These are phyloP conservation scores for Yamadazyma buinensis DNA, from an alignment of 1,139 yeast genomes.

Conservation along the genomic window DNA sequence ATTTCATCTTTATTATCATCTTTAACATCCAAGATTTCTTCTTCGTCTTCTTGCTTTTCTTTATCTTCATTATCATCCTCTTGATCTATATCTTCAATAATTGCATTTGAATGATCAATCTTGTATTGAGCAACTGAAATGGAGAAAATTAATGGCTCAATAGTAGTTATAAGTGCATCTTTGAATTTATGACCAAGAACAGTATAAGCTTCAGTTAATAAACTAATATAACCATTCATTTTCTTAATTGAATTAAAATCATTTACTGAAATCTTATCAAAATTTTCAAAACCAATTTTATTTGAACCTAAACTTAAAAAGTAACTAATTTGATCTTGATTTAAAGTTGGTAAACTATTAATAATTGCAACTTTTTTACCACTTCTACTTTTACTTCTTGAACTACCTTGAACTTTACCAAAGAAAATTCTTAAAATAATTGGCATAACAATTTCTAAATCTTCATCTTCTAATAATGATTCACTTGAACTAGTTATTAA, in stretches of 20 bases:
- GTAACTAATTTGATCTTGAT: slow-evolving; percentile 47
- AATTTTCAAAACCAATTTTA: slow-evolving; percentile 44
- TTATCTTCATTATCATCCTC: slow-evolving; percentile 12
- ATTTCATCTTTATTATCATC: slow-evolving; percentile 17
- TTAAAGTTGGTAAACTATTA: slow-evolving; percentile 62
- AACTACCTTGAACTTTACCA: slow-evolving; percentile 72
- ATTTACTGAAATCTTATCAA: slow-evolving; percentile 21
- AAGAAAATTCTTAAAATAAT: slow-evolving; percentile 73
- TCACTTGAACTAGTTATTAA: slow-evolving; percentile 53
- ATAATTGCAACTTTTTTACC: slow-evolving; percentile 78
- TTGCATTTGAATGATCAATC: slow-evolving; percentile 20
- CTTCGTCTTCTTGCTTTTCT: slow-evolving; percentile 1
- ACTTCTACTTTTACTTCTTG: slow-evolving; percentile 61
- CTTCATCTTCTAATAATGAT: slow-evolving; percentile 56
- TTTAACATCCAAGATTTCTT: background rate
- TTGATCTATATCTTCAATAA: slow-evolving; percentile 6
- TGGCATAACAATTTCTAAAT: slow-evolving; percentile 61
- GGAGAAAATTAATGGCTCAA: slow-evolving; percentile 60
- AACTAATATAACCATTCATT: slow-evolving; percentile 67
- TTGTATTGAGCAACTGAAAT: slow-evolving; percentile 53
- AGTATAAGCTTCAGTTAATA: slow-evolving; percentile 59
- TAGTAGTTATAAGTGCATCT: slow-evolving; percentile 45
- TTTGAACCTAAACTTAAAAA: slow-evolving; percentile 65
- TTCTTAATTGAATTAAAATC: slow-evolving; percentile 37
- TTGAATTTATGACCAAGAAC: slow-evolving; percentile 61